Evolutionary conservation across 1,284 basidiomycete species (phyloP), one percentile per base, ranked within the genome.

Genomic region (Cutaneotrichosporon sp.): DNA sequence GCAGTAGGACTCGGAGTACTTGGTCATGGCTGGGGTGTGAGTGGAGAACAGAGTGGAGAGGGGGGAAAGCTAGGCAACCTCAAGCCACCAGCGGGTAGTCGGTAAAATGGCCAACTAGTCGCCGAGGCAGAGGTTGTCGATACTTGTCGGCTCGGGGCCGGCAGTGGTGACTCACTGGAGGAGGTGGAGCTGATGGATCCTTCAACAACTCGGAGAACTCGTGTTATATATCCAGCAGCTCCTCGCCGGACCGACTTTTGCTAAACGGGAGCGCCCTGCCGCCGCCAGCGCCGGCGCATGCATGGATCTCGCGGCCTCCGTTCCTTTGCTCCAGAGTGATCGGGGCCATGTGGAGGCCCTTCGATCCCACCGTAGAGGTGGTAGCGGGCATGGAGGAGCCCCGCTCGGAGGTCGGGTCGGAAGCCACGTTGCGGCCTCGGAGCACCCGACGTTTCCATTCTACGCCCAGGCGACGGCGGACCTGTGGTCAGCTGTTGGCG

Each of bases 1-100:
- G 42, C 60, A 62, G 34, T 63, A 46, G 24, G 62, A 63, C 50
- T 63, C 62, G 33, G 33, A 46, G 58, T 53, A 25, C 20, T 47
- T 55, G 8, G 62, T 54, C 57, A 55, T 59, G 31, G 51, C 51
- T 46, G 45, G 20, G 16, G 43, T 25, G 52, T 27, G 52, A 31
- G 49, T 33, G 18, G 13, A 25, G 46, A 10, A 24, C 46, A 25
- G 18, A 50, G 49, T n/a, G 51, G 13, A 8, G 14, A 33, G 18
- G 8, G 33, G 9, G 51, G 20, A 14, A 4, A 4, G 31, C n/a
- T 7, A 16, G n/a, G 29, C n/a, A 18, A 50, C 18, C 38, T 7
- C 5, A n/a, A 42, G 38, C 38, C 38, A 42, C 18, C 18, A 3
- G 6, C 31, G 31, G 31, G 7, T 11, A 33, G 16, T 43, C 42